phyloP scores from a whole-genome alignment of 305 asterid genomes.

The Petunia hybrid region DNA sequence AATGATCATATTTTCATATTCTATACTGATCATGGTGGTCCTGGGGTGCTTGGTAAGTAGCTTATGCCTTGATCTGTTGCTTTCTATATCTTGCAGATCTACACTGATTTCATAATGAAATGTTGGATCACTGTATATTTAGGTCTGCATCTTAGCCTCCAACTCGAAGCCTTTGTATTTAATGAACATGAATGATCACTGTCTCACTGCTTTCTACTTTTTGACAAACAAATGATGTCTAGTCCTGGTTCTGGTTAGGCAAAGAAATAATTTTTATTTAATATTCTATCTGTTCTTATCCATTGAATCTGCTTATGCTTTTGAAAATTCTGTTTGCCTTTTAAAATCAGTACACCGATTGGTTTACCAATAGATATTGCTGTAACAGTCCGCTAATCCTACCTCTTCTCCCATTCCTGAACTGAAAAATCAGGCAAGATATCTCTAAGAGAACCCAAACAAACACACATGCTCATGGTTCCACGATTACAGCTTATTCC shows the following conservation, averaged over 20 bases:
- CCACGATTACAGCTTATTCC: background rate
- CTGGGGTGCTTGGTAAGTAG: slow-evolving; percentile 89
- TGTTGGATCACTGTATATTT: background rate
- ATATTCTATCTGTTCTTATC: background rate
- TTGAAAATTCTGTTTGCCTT: slow-evolving; percentile 16
- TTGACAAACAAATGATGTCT: background rate
- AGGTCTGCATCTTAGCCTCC: background rate
- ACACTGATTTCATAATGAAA: background rate
- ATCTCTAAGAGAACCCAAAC: background rate
- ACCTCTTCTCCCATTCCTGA: background rate
- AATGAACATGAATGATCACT: background rate
- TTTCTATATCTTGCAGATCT: background rate
- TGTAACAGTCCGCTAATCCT: background rate
- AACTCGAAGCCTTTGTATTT: background rate
- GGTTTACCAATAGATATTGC: too few species aligned
- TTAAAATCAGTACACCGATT: too few species aligned
- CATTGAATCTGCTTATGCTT: background rate
- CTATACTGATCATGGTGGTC: slow-evolving; percentile 94
- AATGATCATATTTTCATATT: slow-evolving; percentile 86
- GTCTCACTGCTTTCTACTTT: background rate
- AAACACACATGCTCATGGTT: background rate
- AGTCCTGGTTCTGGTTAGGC: background rate
- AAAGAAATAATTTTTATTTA: background rate
- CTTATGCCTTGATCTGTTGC: background rate
- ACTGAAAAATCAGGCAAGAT: background rate